Conservation (phyloP, 768 basidiomycete genomes). For the Astraeus odoratus region DNA sequence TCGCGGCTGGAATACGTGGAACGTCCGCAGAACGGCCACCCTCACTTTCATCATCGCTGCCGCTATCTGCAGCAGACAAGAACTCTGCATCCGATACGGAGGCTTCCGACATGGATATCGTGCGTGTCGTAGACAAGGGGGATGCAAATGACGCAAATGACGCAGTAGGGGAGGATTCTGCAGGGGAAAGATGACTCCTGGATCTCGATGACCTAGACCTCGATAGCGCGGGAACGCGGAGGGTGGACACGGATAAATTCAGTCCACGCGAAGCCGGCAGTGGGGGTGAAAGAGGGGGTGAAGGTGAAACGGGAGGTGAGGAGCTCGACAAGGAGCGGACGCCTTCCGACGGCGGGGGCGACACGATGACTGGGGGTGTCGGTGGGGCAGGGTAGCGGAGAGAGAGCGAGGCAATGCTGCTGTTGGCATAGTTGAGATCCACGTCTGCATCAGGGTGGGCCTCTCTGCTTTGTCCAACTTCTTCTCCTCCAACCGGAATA, state of each 20-base stretch:
- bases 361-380: constrained; percentile 22
- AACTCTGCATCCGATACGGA: constrained; percentile 14
- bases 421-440: constrained; percentile 3
- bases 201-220: constrained; percentile 5
- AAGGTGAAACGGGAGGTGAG: background rate
- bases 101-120: constrained; percentile 15
- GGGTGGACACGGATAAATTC: background rate
- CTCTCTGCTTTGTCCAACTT: background rate
- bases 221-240: constrained; percentile 1
- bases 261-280: background rate
- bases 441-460: too few relatives aligned
- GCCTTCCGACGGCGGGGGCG: constrained; percentile 12
- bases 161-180: constrained; percentile 10
- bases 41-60: constrained; percentile 6
- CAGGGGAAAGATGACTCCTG: background rate
- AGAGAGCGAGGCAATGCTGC: constrained; percentile 20
- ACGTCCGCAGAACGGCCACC: background rate
- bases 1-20: too few relatives aligned
- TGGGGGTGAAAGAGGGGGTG: background rate
- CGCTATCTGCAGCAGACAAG: constrained; percentile 16
- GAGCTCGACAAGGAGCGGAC: constrained; percentile 4
- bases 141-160: constrained; percentile 22
- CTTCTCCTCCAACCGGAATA: background rate
- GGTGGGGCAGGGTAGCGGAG: constrained; percentile 25
- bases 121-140: constrained; percentile 13